Evolutionary conservation across 164 flowering plant species (phyloP), one percentile per base, ranked within the genome.

Genomic region (Vitis rupestris): DNA sequence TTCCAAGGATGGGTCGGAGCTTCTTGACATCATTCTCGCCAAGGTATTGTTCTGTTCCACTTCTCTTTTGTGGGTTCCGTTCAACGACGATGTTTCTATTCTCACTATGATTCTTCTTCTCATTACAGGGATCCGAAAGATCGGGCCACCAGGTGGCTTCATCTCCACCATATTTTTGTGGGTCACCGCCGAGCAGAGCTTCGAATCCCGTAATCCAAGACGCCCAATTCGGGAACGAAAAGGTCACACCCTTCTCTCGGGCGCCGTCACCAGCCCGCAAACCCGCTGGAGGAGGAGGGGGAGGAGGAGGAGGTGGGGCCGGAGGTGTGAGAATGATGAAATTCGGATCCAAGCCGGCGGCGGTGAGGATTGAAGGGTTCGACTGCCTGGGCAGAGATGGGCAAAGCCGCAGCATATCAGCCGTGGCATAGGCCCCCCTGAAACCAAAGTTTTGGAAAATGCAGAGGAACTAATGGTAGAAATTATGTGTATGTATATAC

Each of bases 281-380:
- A 48, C 61, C 10, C 59, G 11, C 5, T 23, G 66, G 59, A 30
- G 80, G 83, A 11, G 80, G 85, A 15, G 44, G 44, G 0, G 44
- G 83, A 11, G 80, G 85, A 15, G 44, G 44, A 3, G 44, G 44
- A 3, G 44, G 44, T 37, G 44, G 44, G 44, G 44, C 44, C 44
- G 44, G 44, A 4, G 74, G 77, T 48, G 80, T 50, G 13, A 60
- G 81, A 29, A 68, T 71, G 67, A 82, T 71, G 67, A 82, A 75
- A 3, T 82, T 75, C 29, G 84, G 83, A 59, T 66, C 70, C 50
- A 82, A 64, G 53, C 83, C 84, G 2, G 83, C 85, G 9, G 70
- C 81, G 2, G 82, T 83, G 50, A 75, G 89, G 60, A 72, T 85
- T 27, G 89, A 85, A 69, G 89, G 87, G 50, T 85, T 85, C 59